These are phyloP conservation scores for Syzygium oleosum DNA, from an alignment of 345 rosid species.

Conservation along the genomic window DNA sequence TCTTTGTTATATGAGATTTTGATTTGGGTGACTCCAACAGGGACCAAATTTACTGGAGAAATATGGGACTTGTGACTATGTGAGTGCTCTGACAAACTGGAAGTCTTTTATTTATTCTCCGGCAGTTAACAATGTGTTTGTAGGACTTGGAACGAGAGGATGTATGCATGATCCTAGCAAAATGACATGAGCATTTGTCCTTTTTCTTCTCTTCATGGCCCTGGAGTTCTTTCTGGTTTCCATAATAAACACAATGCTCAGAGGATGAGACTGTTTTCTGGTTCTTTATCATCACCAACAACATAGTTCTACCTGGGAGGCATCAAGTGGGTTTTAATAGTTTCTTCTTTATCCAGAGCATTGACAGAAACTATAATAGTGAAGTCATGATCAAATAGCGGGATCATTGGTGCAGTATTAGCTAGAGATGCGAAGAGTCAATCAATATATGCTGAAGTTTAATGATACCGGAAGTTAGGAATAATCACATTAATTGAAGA, in stretches of 20 bases:
- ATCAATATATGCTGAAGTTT: neutral
- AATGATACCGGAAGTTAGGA: neutral
- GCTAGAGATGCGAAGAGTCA: neutral
- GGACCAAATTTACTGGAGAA: slow-evolving; percentile 57
- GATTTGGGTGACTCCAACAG: slow-evolving; percentile 16
- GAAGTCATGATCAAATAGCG: neutral
- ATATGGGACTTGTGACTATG: slow-evolving; percentile 62
- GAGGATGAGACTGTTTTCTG: neutral
- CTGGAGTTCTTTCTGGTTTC: neutral
- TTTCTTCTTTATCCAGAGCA: neutral
- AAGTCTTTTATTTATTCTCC: neutral
- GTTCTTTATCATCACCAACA: neutral
- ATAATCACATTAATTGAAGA: neutral
- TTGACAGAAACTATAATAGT: neutral
- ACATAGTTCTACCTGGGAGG: neutral
- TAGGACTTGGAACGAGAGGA: neutral
- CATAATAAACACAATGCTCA: neutral
- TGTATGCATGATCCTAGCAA: neutral
- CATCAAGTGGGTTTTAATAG: neutral
- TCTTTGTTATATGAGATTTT: slow-evolving; percentile 4
- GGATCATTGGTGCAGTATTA: neutral
- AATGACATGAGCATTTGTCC: neutral
- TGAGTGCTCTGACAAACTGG: slow-evolving; percentile 23
- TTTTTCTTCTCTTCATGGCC: neutral
- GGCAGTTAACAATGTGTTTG: neutral